Percentiles rank a stretch among this genome's conserved stretches.
These are phyloP conservation scores for Fusarium compactum DNA, from an alignment of 2,329 filamentous ascomycete species.

Conservation along the genomic window DNA sequence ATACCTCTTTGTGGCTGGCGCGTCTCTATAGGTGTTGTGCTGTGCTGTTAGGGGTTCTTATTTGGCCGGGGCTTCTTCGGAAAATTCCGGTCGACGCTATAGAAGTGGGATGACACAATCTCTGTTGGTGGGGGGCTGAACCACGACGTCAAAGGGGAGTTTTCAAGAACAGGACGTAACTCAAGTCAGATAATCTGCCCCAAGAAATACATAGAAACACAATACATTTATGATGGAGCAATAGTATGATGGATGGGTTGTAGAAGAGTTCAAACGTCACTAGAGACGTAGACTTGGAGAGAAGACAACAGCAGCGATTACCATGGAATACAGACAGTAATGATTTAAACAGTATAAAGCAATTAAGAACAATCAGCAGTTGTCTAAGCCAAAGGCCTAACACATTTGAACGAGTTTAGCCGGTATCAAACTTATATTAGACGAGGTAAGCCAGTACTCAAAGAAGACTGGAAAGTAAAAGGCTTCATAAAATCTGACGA, in stretches of 20 bases:
- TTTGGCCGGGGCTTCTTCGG: conserved; percentile 34
- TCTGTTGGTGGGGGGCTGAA: conserved; percentile 15
- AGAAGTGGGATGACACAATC: conserved; percentile 27
- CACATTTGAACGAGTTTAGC: neutral
- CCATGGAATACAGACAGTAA: neutral
- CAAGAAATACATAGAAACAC: too few species aligned
- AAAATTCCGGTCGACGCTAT: conserved; percentile 3
- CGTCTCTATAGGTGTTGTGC: conserved; percentile 1
- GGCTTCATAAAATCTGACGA: neutral
- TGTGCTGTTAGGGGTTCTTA: conserved; percentile 8
- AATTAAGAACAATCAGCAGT: neutral
- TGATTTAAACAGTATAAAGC: neutral
- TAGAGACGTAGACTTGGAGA: neutral
- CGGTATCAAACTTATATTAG: neutral
- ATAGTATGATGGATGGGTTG: neutral
- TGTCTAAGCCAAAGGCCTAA: neutral
- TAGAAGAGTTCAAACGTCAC: neutral
- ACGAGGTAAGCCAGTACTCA: neutral
- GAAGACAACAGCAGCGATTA: neutral
- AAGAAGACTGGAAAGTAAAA: neutral
- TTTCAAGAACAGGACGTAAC: neutral
- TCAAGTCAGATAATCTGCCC: neutral
- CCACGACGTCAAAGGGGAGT: conserved; percentile 10
- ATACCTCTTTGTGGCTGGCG: neutral
- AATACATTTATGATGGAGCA: neutral